Evolutionary conservation across 495 filamentous ascomycete species (phyloP), one percentile per base, ranked within the genome.

Genomic region (Cercophora samala): DNA sequence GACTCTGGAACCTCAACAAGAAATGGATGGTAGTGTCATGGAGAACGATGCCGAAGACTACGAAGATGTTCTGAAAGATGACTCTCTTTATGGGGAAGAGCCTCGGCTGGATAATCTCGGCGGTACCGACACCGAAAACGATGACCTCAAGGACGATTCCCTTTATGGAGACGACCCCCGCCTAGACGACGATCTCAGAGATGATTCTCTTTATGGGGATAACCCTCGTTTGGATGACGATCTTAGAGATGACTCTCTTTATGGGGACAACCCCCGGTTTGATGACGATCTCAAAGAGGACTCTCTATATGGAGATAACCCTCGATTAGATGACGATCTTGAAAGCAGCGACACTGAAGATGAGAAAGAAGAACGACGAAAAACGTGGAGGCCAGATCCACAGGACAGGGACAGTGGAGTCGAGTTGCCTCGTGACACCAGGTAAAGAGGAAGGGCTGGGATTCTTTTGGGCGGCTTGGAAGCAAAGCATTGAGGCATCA

Each of bases 401-500:
- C 81, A 83, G 62, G 83, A 85, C 74, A 77, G 84, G 69, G 85
- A 86, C 69, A 86, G 81, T 71, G 84, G 82, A 19, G 83, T 85
- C 71, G 82, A 82, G 64, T 64, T 83, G 59, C 74, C 77, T 32
- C 64, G 62, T 11, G 80, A 82, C 13, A 76, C 75, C 51, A 74
- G 71, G 52, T 78, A 66, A 71, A 37, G n/a, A 37, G 37, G 37
- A 13, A 2, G 37, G 37, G 0, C 37, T 46, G 37, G 37, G 37
- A 46, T 13, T 13, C 26, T 29, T 29, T 29, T 29, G 8, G 37
- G 37, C 2, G 5, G n/a, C 11, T 46, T 17, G 13, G 37, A 17
- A 46, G 37, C 37, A 13, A 46, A 46, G 15, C 9, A 13, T 13
- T 46, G 3, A 46, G 13, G 37, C 6, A 46, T 0, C 37, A 46